Conservation (phyloP, 2,329 filamentous ascomycete genomes). For the Fusarium clavum region DNA sequence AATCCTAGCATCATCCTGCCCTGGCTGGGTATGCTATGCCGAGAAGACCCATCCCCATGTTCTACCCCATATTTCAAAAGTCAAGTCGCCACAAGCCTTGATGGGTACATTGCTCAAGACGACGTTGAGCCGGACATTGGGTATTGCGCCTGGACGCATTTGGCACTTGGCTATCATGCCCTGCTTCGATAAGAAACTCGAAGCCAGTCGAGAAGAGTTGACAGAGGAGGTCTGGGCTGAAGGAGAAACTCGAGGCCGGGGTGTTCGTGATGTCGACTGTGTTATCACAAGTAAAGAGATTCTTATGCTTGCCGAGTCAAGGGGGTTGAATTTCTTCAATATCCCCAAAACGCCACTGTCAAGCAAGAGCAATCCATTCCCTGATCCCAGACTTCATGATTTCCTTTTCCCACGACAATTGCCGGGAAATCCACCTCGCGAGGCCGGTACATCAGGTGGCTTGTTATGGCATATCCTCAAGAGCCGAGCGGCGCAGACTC, state of each 20-base stretch:
- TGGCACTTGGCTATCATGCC: slow-evolving; percentile 98
- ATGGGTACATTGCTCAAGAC: slow-evolving; percentile 93
- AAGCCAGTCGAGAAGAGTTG: slow-evolving; percentile 92
- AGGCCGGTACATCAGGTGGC: slow-evolving; percentile 86
- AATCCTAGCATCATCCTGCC: slow-evolving; percentile 89
- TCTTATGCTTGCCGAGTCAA: slow-evolving; percentile 85
- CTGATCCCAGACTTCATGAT: slow-evolving; percentile 74
- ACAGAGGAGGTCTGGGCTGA: slow-evolving; percentile 81
- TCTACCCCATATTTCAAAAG: slow-evolving; percentile 86
- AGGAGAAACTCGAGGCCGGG: slow-evolving; percentile 60
- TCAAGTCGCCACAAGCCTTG: slow-evolving; percentile 95
- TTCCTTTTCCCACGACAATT: slow-evolving; percentile 77
- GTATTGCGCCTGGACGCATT: slow-evolving; percentile 80
- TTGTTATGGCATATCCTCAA: slow-evolving; percentile 88
- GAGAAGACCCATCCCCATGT: slow-evolving; percentile 98
- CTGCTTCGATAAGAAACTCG: slow-evolving; percentile 98
- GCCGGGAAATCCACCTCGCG: slow-evolving; percentile 59
- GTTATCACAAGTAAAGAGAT: slow-evolving; percentile 98
- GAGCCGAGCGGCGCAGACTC: slow-evolving; percentile 75
- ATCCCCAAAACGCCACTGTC: slow-evolving; percentile 71
- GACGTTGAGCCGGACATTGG: slow-evolving; percentile 77
- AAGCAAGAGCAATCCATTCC: slow-evolving; percentile 68
- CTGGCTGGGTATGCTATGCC: slow-evolving; percentile 98
- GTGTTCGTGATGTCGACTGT: slow-evolving; percentile 91
- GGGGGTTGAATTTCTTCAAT: slow-evolving; percentile 79